Percentiles rank a stretch among this genome's conserved stretches.
phyloP scores from a whole-genome alignment of 495 filamentous ascomycete species.

The Daldinia vernicosa region DNA sequence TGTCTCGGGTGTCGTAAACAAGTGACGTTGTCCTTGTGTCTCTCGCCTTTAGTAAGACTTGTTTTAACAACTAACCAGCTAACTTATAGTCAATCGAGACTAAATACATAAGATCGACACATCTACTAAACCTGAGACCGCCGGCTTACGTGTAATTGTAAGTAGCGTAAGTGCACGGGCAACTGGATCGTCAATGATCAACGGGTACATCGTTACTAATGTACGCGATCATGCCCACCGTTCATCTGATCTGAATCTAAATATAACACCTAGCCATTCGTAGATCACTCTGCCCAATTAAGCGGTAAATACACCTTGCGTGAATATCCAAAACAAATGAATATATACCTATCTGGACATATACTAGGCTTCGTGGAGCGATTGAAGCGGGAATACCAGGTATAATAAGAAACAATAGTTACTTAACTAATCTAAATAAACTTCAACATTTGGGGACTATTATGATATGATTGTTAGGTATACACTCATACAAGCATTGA shows the following conservation, averaged over 20 bases:
- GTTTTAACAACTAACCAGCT: constrained; percentile 11
- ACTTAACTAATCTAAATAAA: too few relatives aligned
- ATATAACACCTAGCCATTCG: not conserved
- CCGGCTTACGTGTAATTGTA: not conserved
- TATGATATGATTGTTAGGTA: too few relatives aligned
- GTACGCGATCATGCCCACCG: constrained; percentile 15
- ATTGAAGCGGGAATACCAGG: too few relatives aligned
- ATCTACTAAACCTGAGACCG: not conserved
- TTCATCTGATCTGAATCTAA: constrained; percentile 22
- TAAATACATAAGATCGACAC: not conserved
- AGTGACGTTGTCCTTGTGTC: not conserved
- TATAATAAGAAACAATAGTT: too few relatives aligned
- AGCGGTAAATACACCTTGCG: not conserved
- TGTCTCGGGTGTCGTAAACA: constrained; percentile 11
- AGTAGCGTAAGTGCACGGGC: not conserved
- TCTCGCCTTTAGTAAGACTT: constrained; percentile 13
- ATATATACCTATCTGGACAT: too few relatives aligned
- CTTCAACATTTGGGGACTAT: too few relatives aligned
- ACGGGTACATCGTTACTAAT: constrained; percentile 16
- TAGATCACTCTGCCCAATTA: constrained; percentile 1
- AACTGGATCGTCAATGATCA: constrained; percentile 31
- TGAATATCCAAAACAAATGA: too few relatives aligned
- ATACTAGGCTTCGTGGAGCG: too few relatives aligned
- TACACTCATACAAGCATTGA: too few relatives aligned
- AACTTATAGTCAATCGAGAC: too few relatives aligned